A percentile compares a stretch with the other conserved stretches of the same genome.
Evolutionary conservation across 306 rosid species (phyloP).

Genomic region (Styphnolobium japonicum): DNA sequence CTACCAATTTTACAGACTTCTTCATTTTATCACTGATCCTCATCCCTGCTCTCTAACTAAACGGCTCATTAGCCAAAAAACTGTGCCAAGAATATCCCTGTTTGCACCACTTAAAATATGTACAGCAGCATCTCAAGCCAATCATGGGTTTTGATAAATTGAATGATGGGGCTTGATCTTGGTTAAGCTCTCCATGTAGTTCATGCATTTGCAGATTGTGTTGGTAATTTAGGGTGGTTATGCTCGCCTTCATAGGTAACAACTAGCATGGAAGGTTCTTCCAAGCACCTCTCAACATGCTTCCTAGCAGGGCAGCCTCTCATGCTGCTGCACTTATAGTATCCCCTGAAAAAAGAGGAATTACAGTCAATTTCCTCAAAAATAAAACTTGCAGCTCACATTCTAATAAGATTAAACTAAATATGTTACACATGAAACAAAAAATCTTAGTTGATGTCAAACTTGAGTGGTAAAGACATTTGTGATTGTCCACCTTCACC

Average conservation of each 20-base stretch:
- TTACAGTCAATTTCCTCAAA: constrained; percentile 18
- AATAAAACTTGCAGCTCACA: constrained; percentile 5
- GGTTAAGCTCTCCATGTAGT: constrained; percentile 34
- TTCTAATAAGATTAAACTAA: neutral
- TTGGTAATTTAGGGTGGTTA: constrained; percentile 75
- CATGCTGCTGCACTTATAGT: constrained; percentile 99
- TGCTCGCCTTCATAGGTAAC: constrained; percentile 99
- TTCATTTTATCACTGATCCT: constrained; percentile 31
- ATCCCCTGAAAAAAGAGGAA: constrained; percentile 68
- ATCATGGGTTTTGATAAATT: constrained; percentile 27
- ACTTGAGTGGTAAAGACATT: neutral
- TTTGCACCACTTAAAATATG: constrained; percentile 58
- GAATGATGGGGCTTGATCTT: constrained; percentile 33
- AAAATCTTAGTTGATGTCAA: neutral
- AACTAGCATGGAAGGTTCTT: constrained; percentile 89
- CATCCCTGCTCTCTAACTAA: constrained; percentile 33
- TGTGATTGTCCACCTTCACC: constrained; percentile 7
- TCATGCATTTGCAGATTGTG: constrained; percentile 82
- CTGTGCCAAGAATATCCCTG: constrained; percentile 40
- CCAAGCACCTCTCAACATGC: constrained; percentile 96
- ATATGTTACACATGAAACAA: neutral
- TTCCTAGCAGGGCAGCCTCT: constrained; percentile 99
- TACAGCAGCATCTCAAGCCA: constrained; percentile 69
- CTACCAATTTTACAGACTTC: constrained; percentile 54
- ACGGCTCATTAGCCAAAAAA: constrained; percentile 35